These are phyloP conservation scores for Meyerozyma smithsonii DNA, from an alignment of 1,139 yeast species.

Conservation along the genomic window DNA sequence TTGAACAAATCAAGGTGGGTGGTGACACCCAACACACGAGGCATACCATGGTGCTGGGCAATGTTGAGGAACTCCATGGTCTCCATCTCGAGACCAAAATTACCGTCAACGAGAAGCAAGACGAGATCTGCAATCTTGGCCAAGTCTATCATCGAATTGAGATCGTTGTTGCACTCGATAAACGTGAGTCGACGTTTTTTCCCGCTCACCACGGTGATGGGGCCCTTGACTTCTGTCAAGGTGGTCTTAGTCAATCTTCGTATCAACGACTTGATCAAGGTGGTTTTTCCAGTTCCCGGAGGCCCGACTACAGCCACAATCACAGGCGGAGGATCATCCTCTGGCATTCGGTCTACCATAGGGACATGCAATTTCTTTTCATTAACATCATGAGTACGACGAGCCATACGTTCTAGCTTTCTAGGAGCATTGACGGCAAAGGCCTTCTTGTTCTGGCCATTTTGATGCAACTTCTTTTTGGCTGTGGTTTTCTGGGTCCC, in stretches of 20 bases:
- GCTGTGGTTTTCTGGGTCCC: conserved; percentile 55
- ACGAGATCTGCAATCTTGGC: conserved; percentile 96
- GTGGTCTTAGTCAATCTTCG: conserved; percentile 88
- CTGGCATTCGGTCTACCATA: conserved; percentile 96
- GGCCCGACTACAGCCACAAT: conserved; percentile 98
- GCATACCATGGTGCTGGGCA: conserved; percentile 98
- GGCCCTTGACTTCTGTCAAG: conserved; percentile 84
- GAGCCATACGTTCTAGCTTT: conserved; percentile 78
- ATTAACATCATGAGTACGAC: conserved; percentile 78
- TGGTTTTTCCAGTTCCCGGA: conserved; percentile 97
- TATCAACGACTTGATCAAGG: conserved; percentile 84
- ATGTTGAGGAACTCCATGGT: conserved; percentile 97
- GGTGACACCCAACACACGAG: conserved; percentile 91
- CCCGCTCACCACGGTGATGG: conserved; percentile 96
- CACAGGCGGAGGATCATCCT: conserved; percentile 95
- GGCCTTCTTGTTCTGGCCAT: conserved; percentile 91
- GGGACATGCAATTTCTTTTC: conserved; percentile 93
- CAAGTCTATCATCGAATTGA: conserved; percentile 93
- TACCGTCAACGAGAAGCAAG: conserved; percentile 86
- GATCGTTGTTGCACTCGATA: conserved; percentile 87
- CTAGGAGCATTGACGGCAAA: conserved; percentile 93
- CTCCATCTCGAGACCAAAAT: conserved; percentile 98
- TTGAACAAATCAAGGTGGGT: conserved; percentile 95
- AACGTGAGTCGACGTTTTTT: conserved; percentile 90
- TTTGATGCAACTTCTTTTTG: conserved; percentile 82